Percentiles rank a stretch among this genome's conserved stretches.
Evolutionary conservation across 805 yeast genomes (phyloP).

Genomic region (Scheffersomyces ergatensis): DNA sequence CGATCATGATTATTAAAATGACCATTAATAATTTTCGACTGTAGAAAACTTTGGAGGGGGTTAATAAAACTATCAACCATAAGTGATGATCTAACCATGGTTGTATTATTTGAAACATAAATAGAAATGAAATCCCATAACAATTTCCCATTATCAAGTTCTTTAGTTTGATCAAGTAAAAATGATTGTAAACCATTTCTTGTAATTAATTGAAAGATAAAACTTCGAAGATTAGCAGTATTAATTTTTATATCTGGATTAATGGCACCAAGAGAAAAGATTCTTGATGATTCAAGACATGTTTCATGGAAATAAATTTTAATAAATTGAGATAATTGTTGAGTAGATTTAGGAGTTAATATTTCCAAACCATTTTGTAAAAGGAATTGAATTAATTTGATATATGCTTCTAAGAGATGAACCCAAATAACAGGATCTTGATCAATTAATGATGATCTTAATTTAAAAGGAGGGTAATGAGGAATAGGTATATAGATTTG

Average conservation of each 20-base stretch:
- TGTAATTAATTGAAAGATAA: slow-evolving; percentile 51
- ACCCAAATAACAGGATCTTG: slow-evolving; percentile 85
- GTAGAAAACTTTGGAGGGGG: slow-evolving; percentile 49
- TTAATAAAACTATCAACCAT: not conserved
- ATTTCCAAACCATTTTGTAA: slow-evolving; percentile 29
- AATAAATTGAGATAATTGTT: slow-evolving; percentile 56
- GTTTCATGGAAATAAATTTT: slow-evolving; percentile 60
- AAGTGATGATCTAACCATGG: slow-evolving; percentile 45
- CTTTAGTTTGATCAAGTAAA: slow-evolving; percentile 28
- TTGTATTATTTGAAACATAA: slow-evolving; percentile 45
- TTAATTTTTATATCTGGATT: slow-evolving; percentile 65
- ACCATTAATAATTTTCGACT: slow-evolving; percentile 43
- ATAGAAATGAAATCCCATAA: slow-evolving; percentile 64
- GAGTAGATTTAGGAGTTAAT: slow-evolving; percentile 53
- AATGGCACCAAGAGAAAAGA: slow-evolving; percentile 68
- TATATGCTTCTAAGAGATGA: slow-evolving; percentile 64
- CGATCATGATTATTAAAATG: slow-evolving; percentile 48
- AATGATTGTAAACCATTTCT: slow-evolving; percentile 45
- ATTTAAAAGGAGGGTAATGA: slow-evolving; percentile 69
- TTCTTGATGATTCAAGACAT: slow-evolving; percentile 55
- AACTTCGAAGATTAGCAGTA: slow-evolving; percentile 44
- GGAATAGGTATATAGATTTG: slow-evolving; percentile 52
- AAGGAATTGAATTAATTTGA: slow-evolving; percentile 49
- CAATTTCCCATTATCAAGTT: slow-evolving; percentile 48
- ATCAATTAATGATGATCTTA: slow-evolving; percentile 74